phyloP scores from a whole-genome alignment of 768 basidiomycete genomes.

The Rhizopogon roseolus region DNA sequence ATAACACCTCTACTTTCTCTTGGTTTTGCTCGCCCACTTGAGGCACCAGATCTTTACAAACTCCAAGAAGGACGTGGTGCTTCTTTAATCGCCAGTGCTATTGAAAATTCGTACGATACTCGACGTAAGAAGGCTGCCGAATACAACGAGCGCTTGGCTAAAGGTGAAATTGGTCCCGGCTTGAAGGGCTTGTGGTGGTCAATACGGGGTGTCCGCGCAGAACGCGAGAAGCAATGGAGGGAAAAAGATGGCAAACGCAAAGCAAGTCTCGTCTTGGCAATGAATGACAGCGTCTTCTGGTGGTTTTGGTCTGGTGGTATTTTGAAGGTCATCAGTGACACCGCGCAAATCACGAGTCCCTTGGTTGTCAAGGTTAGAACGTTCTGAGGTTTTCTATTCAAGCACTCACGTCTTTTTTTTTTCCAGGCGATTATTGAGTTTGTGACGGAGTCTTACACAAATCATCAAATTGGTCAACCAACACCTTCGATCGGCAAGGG shows the following conservation, averaged over 20 bases:
- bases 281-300: slow-evolving; percentile 76
- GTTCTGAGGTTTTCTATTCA: not conserved
- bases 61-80: slow-evolving; percentile 62
- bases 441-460: slow-evolving; percentile 54
- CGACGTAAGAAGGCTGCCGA: slow-evolving; percentile 51
- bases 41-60: slow-evolving; percentile 77
- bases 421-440: slow-evolving; percentile 66
- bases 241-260: slow-evolving; percentile 55
- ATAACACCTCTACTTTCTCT: slow-evolving; percentile 64
- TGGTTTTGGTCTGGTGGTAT: slow-evolving; percentile 74
- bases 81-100: slow-evolving; percentile 52
- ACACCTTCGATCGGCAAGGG: slow-evolving; percentile 49
- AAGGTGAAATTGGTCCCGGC: slow-evolving; percentile 58
- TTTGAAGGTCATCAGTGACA: slow-evolving; percentile 58
- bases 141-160: slow-evolving; percentile 68
- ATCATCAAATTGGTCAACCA: slow-evolving; percentile 32
- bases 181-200: slow-evolving; percentile 55
- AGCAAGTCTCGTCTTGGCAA: slow-evolving; percentile 61
- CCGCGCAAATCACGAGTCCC: slow-evolving; percentile 69
- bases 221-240: slow-evolving; percentile 61
- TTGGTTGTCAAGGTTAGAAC: slow-evolving; percentile 70
- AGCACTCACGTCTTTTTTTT: not conserved
- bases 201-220: slow-evolving; percentile 40
- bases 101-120: slow-evolving; percentile 59
- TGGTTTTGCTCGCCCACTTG: slow-evolving; percentile 78